Evolutionary conservation across 345 rosid species (phyloP), one percentile per base, ranked within the genome.

Genomic region (Anastatica hierochuntica): DNA sequence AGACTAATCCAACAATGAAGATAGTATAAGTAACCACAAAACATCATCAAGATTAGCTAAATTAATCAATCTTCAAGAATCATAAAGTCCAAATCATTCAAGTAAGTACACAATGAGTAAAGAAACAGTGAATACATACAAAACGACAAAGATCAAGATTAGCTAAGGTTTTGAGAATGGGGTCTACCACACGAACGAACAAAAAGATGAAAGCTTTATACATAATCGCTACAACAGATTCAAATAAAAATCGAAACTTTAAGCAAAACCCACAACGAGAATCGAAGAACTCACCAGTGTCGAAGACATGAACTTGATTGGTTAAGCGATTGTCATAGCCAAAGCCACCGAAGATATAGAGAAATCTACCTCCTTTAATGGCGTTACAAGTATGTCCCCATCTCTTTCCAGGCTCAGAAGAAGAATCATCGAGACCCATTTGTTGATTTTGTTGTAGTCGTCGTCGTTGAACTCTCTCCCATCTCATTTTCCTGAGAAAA

Each of bases 341-440:
- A 69, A 85, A 88, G 30, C 95, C 95, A 66, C 99, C 97, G 47
- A 88, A 88, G 18, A 94, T 81, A 49, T 85, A 94, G 48, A 94
- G 81, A 74, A 85, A 78, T 67, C 81, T 82, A 39, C 94, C 97
- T 24, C 94, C 89, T 71, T 75, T 82, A 52, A 85, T 69, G 71
- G 95, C 76, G 90, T 94, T 94, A 64, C 89, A 82, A 42, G 97
- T 82, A 68, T 94, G 97, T 29, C 99, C 97, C 95, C 99, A 94
- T 80, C 95, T 80, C 69, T 83, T 83, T 15, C 94, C 95, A 42
- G 97, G 97, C 58, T 89, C 87, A 37, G 70, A 59, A 41, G 52
- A 55, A 29, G 56, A 19, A 18, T 58, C 67, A 43, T 74, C 68
- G n/a, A 60, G 62, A 51, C 79, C 70, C 73, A 49, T 70, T 43